Base-by-base conservation (phyloP, 208 protist genomes). In the Acanthamoeba triangularis region DNA sequence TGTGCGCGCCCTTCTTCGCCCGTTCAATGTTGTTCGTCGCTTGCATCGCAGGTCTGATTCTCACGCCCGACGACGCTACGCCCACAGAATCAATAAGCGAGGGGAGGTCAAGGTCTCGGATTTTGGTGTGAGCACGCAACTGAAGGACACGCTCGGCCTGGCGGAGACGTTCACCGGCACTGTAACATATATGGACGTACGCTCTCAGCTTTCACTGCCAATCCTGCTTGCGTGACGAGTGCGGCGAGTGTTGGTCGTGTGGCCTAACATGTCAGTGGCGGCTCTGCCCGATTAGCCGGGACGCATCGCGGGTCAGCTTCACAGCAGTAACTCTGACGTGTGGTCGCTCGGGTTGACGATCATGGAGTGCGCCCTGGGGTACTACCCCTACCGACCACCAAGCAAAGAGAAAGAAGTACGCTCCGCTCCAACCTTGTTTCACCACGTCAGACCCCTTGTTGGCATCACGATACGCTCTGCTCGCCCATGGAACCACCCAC, bases 81-180 rank as follows among this genome's bases (percentile, higher is more conserved):
- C n/a, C 49, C 49, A 72, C 25, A 69, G 95, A 13, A 56, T 97
- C 35, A 97, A 97, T 30, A 67, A 37, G 25, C 11, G 35, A 54
- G 95, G 95, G 59, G 76, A 96, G 7, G 95, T 95, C 30, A 97
- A 97, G 88, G 97, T 97, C 2, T 28, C 95, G 18, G 96, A 97
- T 78, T 97, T 97, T 94, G 96, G 96, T n/a, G 95, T 96, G 3
- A 96, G 94, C 90, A 85, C 94, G 47, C 91, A 97, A 59, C 82
- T 96, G 28, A 90, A 95, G 30, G 84, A 96, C 49, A 97, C 96
- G 14, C 44, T 96, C 0, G 96, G 95, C 13, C 47, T 95, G 30
- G 94, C 93, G n/a, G 67, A 95, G 18, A 96, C 96, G 10, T 96
- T 87, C 78, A 94, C 96, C 14, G 96, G 96, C 52, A 96, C 96